Evolutionary conservation across 2,329 filamentous ascomycete species (phyloP).

Genomic region (Colletotrichum endophyticum): DNA sequence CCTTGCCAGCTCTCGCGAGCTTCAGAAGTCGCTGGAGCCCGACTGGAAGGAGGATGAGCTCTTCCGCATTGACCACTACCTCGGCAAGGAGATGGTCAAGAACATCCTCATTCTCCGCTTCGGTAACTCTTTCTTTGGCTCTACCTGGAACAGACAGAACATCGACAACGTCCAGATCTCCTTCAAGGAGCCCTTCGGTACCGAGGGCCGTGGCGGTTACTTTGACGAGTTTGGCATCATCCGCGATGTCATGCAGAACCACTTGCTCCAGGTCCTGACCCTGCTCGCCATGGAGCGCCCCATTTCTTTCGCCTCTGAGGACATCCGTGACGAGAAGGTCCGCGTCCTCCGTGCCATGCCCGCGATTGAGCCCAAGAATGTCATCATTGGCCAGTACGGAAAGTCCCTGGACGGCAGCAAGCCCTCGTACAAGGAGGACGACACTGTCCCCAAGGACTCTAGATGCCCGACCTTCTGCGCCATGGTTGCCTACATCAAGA

Average conservation of each 20-base stretch:
- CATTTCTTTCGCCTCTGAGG: conserved; percentile 96
- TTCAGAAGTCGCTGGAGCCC: conserved; percentile 92
- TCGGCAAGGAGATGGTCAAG: conserved; percentile 99
- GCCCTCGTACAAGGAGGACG: conserved; percentile 97
- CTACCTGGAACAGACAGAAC: conserved; percentile 98
- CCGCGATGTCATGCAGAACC: conserved; percentile 99
- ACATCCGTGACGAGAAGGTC: conserved; percentile 98
- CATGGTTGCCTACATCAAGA: conserved; percentile 98
- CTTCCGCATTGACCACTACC: conserved; percentile 98
- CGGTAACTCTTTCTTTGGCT: conserved; percentile 97
- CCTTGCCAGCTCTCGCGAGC: conserved; percentile 87
- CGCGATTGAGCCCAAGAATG: conserved; percentile 97
- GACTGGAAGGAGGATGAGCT: conserved; percentile 99
- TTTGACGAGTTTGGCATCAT: conserved; percentile 99
- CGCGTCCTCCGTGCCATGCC: conserved; percentile 93
- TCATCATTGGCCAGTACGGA: conserved; percentile 98
- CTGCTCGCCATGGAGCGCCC: conserved; percentile 97
- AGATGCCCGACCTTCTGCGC: conserved; percentile 98
- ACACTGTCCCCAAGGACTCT: conserved; percentile 96
- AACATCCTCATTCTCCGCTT: conserved; percentile 98
- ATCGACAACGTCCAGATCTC: conserved; percentile 99
- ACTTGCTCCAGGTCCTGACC: conserved; percentile 94
- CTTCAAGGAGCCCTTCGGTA: conserved; percentile 99
- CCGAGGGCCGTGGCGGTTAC: conserved; percentile 96
- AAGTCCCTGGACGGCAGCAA: conserved; percentile 95